phyloP scores from a whole-genome alignment of 2,329 filamentous ascomycete species.

The Ascocoryne sarcoides region DNA sequence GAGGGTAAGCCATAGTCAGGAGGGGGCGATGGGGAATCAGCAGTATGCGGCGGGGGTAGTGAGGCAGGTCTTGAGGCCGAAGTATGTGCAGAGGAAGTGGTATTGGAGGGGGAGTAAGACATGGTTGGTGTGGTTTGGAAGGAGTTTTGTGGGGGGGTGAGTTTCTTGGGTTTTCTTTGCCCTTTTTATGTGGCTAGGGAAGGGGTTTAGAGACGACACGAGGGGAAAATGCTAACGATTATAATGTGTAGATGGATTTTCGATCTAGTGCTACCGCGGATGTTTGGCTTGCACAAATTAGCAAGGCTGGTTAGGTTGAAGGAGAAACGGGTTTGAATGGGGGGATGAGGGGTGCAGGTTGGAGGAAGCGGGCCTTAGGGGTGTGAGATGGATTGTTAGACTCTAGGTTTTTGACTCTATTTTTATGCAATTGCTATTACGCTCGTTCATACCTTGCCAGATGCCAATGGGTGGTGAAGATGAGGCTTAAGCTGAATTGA shows the following conservation, averaged over 20 bases:
- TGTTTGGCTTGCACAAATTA: constrained; percentile 20
- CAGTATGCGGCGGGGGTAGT: constrained; percentile 23
- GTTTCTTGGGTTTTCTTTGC: background rate
- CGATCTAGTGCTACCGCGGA: constrained; percentile 20
- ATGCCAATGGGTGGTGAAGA: no score
- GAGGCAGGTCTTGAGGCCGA: constrained; percentile 15
- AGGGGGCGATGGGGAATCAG: constrained; percentile 16
- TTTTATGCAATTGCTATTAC: no score
- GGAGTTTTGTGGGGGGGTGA: constrained; percentile 12
- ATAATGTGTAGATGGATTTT: constrained; percentile 13
- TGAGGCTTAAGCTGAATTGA: no score
- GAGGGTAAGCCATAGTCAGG: constrained; percentile 20
- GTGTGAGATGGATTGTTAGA: no score
- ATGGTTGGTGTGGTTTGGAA: constrained; percentile 14
- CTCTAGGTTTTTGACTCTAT: no score
- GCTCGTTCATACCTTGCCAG: no score
- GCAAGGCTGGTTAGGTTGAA: constrained; percentile 7
- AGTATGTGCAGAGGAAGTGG: constrained; percentile 13
- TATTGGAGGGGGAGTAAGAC: constrained; percentile 21
- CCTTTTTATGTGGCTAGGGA: background rate
- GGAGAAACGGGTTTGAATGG: constrained; percentile 3
- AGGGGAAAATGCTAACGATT: background rate
- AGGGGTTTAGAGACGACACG: background rate
- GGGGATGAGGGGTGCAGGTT: no score
- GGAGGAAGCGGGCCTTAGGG: no score